Conservation (phyloP, 2,329 filamentous ascomycete species). For the Paecilomyces formosus region DNA sequence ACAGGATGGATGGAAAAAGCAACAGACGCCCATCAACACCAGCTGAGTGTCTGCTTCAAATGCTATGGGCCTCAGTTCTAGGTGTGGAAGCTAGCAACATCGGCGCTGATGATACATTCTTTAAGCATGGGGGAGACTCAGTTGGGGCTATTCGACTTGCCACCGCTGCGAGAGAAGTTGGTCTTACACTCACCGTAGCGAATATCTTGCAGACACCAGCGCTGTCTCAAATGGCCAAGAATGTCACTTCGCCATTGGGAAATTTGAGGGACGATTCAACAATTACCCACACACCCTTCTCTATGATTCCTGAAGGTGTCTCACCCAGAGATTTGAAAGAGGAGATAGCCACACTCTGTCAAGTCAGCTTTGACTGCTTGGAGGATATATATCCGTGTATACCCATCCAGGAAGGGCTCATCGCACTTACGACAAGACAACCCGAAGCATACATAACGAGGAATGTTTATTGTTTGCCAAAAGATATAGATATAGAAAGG, state of each 20-base stretch:
- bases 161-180: constrained; percentile 6
- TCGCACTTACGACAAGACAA: constrained; percentile 30
- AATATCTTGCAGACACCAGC: constrained; percentile 8
- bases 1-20: constrained; percentile 5
- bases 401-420: constrained; percentile 35
- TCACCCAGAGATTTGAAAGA: constrained; percentile 1
- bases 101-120: constrained; percentile 16
- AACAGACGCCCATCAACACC: constrained; percentile 5
- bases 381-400: constrained; percentile 36
- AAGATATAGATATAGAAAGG: constrained; percentile 20
- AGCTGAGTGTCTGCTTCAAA: constrained; percentile 6
- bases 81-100: constrained; percentile 7
- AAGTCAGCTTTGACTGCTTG: constrained; percentile 13
- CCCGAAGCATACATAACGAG: constrained; percentile 35
- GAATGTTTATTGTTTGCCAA: constrained; percentile 23
- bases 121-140: constrained; percentile 17
- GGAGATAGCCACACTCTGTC: constrained; percentile 12
- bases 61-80: constrained; percentile 7
- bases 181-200: constrained; percentile 8
- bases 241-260: not conserved
- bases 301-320: constrained; percentile 1
- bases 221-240: constrained; percentile 7
- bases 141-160: constrained; percentile 14
- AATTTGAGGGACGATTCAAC: not conserved
- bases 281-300: constrained; percentile 1